These are phyloP conservation scores for Lachancea nothofagi DNA, from an alignment of 805 yeast genomes.

Conservation along the genomic window DNA sequence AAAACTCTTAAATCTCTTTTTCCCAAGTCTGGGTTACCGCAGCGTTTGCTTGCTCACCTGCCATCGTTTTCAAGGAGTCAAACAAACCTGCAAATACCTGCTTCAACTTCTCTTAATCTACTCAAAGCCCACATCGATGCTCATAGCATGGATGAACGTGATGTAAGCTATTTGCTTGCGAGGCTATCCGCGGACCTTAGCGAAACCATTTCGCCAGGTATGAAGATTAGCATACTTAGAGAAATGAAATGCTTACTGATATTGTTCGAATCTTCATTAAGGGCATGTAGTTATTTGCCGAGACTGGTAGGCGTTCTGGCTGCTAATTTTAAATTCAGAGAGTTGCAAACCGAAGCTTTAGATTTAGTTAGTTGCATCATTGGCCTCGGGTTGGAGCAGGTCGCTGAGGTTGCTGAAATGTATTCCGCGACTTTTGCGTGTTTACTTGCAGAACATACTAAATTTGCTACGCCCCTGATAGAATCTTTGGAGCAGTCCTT, in stretches of 20 bases:
- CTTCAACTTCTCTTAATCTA: conserved; percentile 4
- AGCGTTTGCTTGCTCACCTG: neutral
- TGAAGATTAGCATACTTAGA: conserved; percentile 13
- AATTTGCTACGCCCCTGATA: neutral
- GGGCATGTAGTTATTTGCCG: conserved; percentile 6
- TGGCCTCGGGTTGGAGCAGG: conserved; percentile 4
- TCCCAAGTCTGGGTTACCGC: conserved; percentile 1
- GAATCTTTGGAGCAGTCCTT: neutral
- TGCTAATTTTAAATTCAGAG: conserved; percentile 8
- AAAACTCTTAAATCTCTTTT: neutral
- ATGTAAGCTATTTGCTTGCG: conserved; percentile 14
- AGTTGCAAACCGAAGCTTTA: conserved; percentile 17
- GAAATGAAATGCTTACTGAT: conserved; percentile 18
- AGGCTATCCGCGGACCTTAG: conserved; percentile 12
- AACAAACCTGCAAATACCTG: conserved; percentile 14
- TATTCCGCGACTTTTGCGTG: conserved; percentile 15
- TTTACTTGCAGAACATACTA: conserved; percentile 3
- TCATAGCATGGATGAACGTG: conserved; percentile 4
- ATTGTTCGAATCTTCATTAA: conserved; percentile 10
- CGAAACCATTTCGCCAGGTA: neutral
- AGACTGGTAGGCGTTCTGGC: conserved; percentile 13
- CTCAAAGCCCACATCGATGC: conserved; percentile 7
- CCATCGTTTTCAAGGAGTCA: neutral
- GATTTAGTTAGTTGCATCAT: conserved; percentile 13
- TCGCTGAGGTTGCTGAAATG: conserved; percentile 10